Evolutionary conservation across 257 asterid species (phyloP), one percentile per base, ranked within the genome.

Genomic region (Nicotiana benthamiana): DNA sequence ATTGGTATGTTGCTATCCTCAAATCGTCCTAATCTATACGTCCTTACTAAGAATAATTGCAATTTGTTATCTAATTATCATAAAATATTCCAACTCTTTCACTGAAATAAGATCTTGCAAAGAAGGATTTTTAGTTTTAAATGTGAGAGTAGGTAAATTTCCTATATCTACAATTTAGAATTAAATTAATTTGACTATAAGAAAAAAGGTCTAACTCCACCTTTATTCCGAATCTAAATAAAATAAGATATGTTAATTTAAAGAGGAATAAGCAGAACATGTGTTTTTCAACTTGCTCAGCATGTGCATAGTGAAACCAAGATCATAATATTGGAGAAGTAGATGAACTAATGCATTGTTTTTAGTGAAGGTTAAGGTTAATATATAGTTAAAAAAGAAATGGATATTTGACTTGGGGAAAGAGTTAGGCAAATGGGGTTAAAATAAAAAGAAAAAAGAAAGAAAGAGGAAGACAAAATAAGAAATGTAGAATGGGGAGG

Each of bases 311-410:
- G 78, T 74, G 43, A 72, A 74, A 0, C 61, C 61, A 74, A 48
- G 9, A 24, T 46, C 61, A 48, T 24, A 24, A 74, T 3, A 34
- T 6, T 15, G 78, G 40, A 26, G 78, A 15, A 74, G 61, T 74
- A 48, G 78, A 48, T 74, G 16, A 74, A 74, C 78, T 74, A 74
- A 74, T 48, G 15, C 61, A 48, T 72, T 72, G 61, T 13, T 46
- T 72, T 46, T 46, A 48, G 78, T 74, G 59, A 43, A 70, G 77
- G 24, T 74, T 26, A 24, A 72, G 9, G 15, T 72, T 32, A 36
- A 36, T 11, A 5, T 70, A 20, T 43, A 36, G 12, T 34, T n/a
- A 36, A 16, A 36, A 10, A 67, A 24, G 10, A 11, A n/a, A 12
- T 40, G 54, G 40, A 67, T 6, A 18, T 34, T 67, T 36, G 77